Evolutionary conservation across 371 early-diverging fungal genomes (phyloP).

Genomic region (Rhizomucor pusillus): DNA sequence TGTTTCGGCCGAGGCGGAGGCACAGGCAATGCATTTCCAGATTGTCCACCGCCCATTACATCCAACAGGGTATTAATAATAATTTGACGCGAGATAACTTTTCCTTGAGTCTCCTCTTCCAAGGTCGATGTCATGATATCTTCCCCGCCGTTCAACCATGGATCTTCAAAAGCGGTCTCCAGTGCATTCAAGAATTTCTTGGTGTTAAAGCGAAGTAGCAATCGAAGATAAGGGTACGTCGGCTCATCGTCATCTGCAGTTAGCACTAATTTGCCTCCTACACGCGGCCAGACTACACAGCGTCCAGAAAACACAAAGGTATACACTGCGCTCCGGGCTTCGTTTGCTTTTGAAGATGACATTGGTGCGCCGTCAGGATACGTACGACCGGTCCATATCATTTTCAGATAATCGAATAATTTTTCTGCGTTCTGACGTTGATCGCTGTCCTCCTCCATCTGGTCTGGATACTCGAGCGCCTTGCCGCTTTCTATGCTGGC

Average conservation of each 20-base stretch:
- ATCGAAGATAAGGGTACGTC: constrained; percentile 74
- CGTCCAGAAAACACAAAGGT: constrained; percentile 76
- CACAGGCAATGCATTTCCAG: constrained; percentile 27
- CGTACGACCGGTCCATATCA: constrained; percentile 69
- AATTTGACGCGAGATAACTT: constrained; percentile 70
- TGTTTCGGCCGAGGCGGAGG: constrained; percentile 39
- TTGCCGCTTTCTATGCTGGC: constrained; percentile 13
- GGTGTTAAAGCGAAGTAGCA: constrained; percentile 66
- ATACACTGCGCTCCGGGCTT: constrained; percentile 73
- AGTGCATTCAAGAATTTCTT: constrained; percentile 66
- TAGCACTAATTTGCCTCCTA: constrained; percentile 53
- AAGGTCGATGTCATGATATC: constrained; percentile 48
- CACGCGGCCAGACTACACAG: constrained; percentile 72
- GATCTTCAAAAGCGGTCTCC: constrained; percentile 69
- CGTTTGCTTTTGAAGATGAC: constrained; percentile 51
- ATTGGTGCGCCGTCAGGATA: constrained; percentile 66
- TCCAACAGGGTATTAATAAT: constrained; percentile 71
- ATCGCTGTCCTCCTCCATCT: background rate
- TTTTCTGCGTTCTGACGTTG: constrained; percentile 54
- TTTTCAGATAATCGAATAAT: constrained; percentile 70
- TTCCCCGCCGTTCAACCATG: constrained; percentile 65
- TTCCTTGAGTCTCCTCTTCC: constrained; percentile 60
- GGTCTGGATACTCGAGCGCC: constrained; percentile 2
- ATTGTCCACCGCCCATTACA: constrained; percentile 49
- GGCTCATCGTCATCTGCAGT: constrained; percentile 64